phyloP scores from a whole-genome alignment of 768 basidiomycete genomes.

The Tricholoma furcatifolium region DNA sequence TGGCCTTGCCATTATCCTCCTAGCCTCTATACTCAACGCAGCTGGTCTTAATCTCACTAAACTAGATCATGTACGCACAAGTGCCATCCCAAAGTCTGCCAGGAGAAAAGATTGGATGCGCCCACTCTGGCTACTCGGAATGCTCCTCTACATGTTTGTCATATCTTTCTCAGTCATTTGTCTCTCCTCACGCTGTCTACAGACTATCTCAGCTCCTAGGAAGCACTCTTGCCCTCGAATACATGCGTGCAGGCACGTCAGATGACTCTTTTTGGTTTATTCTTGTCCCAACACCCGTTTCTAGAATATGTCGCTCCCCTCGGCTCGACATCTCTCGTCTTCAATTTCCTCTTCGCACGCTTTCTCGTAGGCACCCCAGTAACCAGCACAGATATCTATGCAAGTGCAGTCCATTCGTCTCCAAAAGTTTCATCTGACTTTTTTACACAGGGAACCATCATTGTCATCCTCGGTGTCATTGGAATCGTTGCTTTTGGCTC shows the following conservation, averaged over 20 bases:
- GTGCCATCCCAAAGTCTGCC: constrained; percentile 70
- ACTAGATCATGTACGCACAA: constrained; percentile 84
- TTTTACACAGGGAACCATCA: constrained; percentile 64
- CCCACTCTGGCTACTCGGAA: constrained; percentile 88
- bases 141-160: constrained; percentile 88
- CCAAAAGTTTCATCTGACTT: not conserved
- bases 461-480: constrained; percentile 81
- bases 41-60: constrained; percentile 95
- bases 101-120: constrained; percentile 78
- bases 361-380: constrained; percentile 86
- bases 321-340: constrained; percentile 89
- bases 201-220: constrained; percentile 86
- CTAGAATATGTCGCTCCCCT: constrained; percentile 94
- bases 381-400: constrained; percentile 80
- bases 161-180: not conserved
- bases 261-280: not conserved
- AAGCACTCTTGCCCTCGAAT: constrained; percentile 82
- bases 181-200: constrained; percentile 10
- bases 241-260: constrained; percentile 75
- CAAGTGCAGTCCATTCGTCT: constrained; percentile 30
- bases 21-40: constrained; percentile 85
- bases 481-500: constrained; percentile 88
- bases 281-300: not conserved
- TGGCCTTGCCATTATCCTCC: constrained; percentile 80
- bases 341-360: constrained; percentile 94